Evolutionary conservation across 169 alveolate species (phyloP).

Genomic region (Blepharisma undulans): DNA sequence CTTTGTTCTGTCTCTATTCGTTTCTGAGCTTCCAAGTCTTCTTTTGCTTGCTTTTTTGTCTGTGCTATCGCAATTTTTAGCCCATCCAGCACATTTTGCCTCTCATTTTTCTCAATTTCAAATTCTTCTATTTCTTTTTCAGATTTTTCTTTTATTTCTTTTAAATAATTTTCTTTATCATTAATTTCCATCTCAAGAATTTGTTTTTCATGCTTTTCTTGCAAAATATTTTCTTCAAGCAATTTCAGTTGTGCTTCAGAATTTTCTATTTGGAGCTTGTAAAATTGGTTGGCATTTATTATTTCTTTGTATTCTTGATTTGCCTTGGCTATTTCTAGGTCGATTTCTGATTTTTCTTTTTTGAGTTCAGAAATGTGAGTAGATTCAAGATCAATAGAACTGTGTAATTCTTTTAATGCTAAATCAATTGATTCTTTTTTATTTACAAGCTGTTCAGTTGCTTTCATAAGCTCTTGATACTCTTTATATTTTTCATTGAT

Average conservation of each 20-base stretch:
- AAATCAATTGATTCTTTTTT: background rate
- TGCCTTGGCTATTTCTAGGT: background rate
- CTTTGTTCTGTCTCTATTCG: background rate
- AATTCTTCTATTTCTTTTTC: background rate
- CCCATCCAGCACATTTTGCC: background rate
- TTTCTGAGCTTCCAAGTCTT: background rate
- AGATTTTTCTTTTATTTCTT: background rate
- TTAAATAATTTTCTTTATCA: background rate
- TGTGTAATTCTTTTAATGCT: background rate
- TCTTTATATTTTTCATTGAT: background rate
- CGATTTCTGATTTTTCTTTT: background rate
- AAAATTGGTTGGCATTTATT: background rate
- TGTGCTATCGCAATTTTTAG: background rate
- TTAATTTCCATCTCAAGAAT: background rate
- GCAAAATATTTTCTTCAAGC: background rate
- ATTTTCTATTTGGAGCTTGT: background rate
- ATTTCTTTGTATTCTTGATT: background rate
- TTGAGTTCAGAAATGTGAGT: background rate
- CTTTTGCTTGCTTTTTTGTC: background rate
- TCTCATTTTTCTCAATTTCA: background rate
- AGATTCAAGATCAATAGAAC: background rate
- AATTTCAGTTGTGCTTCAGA: background rate
- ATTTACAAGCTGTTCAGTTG: background rate
- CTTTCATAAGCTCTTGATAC: background rate
- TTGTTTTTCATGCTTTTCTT: background rate